Evolutionary conservation across 345 rosid species (phyloP).

Genomic region (Alliaria petiolata): DNA sequence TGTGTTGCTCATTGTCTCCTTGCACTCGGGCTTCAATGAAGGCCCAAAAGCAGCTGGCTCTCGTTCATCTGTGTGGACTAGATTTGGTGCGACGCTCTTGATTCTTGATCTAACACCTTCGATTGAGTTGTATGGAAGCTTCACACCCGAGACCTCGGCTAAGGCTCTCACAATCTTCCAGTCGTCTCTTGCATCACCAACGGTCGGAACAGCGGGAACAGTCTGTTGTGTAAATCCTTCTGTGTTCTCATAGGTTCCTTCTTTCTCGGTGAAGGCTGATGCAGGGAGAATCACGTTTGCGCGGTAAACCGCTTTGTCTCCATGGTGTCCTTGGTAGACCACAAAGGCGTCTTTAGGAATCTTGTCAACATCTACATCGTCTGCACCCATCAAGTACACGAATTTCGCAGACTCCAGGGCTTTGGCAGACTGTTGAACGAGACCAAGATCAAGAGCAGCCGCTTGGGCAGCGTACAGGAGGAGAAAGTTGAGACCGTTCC

Average conservation of each 20-base stretch:
- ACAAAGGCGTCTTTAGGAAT: slow-evolving; percentile 86
- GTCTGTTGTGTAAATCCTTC: slow-evolving; percentile 92
- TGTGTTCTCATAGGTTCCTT: slow-evolving; percentile 90
- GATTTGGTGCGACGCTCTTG: slow-evolving; percentile 82
- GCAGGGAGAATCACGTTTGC: slow-evolving; percentile 95
- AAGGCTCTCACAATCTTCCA: slow-evolving; percentile 96
- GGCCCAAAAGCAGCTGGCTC: slow-evolving; percentile 71
- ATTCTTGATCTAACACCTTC: slow-evolving; percentile 69
- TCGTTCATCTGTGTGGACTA: slow-evolving; percentile 66
- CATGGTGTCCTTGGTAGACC: slow-evolving; percentile 97
- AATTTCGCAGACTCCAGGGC: slow-evolving; percentile 78
- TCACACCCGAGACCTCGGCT: slow-evolving; percentile 76
- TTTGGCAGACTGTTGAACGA: slow-evolving; percentile 65
- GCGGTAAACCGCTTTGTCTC: slow-evolving; percentile 78
- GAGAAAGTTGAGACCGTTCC: slow-evolving; percentile 92
- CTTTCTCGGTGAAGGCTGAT: slow-evolving; percentile 90
- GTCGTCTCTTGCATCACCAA: slow-evolving; percentile 96
- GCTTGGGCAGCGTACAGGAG: slow-evolving; percentile 96
- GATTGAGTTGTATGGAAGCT: slow-evolving; percentile 69
- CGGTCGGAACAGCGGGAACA: slow-evolving; percentile 93
- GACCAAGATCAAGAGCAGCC: slow-evolving; percentile 97
- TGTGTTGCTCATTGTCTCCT: slow-evolving; percentile 38
- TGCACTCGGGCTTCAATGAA: slow-evolving; percentile 52
- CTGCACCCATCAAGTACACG: slow-evolving; percentile 95
- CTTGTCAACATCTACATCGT: slow-evolving; percentile 77